A percentile compares a stretch with the other conserved stretches of the same genome.
Conservation (phyloP, 176 grass and related monocot species). For the Aegilops sharonensis region DNA sequence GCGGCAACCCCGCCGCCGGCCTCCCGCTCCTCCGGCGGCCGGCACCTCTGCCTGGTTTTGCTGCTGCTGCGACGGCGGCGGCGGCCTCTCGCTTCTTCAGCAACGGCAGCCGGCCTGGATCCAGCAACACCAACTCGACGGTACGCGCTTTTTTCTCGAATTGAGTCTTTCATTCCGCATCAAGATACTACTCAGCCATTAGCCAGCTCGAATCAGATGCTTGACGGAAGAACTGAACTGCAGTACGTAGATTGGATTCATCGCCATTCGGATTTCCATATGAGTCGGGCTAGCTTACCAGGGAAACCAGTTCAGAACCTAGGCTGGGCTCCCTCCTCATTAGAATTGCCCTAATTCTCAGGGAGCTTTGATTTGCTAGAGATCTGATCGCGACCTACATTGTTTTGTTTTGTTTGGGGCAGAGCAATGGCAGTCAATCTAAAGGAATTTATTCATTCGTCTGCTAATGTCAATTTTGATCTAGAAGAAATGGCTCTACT, state of each 20-base stretch:
- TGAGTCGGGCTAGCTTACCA: background rate
- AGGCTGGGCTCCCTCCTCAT: background rate
- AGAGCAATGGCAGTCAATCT: background rate
- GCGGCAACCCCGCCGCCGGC: background rate
- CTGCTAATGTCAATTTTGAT: background rate
- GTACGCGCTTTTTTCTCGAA: background rate
- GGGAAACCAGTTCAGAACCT: background rate
- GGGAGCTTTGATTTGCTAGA: background rate
- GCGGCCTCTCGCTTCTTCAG: background rate
- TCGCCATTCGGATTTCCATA: background rate
- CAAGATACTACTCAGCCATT: background rate
- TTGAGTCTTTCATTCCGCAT: background rate
- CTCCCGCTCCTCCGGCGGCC: background rate
- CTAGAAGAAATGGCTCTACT: background rate
- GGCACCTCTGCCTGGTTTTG: background rate
- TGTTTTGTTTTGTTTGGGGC: too few species aligned
- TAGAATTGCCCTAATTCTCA: background rate
- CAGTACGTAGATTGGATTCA: background rate
- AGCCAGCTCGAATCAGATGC: background rate
- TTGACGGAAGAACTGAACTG: background rate
- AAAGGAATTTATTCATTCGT: background rate
- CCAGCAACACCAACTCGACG: background rate
- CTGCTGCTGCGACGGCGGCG: background rate
- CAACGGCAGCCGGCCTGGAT: background rate
- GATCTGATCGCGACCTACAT: background rate